These are phyloP conservation scores for Lentithecium fluviatile DNA, from an alignment of 495 filamentous ascomycete genomes.

Conservation along the genomic window DNA sequence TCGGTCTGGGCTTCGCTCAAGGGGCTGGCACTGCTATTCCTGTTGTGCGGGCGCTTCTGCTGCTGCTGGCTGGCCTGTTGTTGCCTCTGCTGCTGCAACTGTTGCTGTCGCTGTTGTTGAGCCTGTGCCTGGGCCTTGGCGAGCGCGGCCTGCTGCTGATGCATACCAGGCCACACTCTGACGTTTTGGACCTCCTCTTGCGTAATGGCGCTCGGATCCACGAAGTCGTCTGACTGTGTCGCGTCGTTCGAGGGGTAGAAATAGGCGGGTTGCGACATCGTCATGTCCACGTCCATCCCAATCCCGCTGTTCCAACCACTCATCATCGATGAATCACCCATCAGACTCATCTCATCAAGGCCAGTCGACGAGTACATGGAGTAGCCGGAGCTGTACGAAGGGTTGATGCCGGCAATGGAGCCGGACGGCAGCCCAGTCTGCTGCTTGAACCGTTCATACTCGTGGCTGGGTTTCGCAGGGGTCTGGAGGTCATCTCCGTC, in stretches of 20 bases:
- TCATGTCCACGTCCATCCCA: constrained; percentile 53
- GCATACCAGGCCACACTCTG: constrained; percentile 84
- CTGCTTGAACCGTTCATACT: constrained; percentile 88
- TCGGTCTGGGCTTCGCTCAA: constrained; percentile 49
- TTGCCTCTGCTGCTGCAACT: constrained; percentile 60
- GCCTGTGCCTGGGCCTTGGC: constrained; percentile 70
- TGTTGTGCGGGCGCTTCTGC: constrained; percentile 29
- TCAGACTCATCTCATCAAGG: constrained; percentile 47
- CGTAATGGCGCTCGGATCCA: constrained; percentile 70
- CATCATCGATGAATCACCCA: constrained; percentile 36
- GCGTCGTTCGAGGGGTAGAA: constrained; percentile 45
- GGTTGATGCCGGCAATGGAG: constrained; percentile 67
- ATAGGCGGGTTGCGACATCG: constrained; percentile 48
- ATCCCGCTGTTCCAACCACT: constrained; percentile 52
- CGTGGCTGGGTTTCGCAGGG: constrained; percentile 80
- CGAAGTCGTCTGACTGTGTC: constrained; percentile 47
- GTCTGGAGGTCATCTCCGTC: constrained; percentile 50
- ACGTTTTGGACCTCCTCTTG: constrained; percentile 58
- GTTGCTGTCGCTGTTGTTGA: constrained; percentile 65
- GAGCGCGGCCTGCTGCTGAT: constrained; percentile 81
- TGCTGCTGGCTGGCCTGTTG: constrained; percentile 39
- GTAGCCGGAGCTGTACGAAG: constrained; percentile 56
- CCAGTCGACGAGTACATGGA: constrained; percentile 48
- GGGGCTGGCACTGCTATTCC: constrained; percentile 18
- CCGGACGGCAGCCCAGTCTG: constrained; percentile 84